These are phyloP conservation scores for Tetrahymena thermophila DNA, from an alignment of 73 alveolate genomes.

Conservation along the genomic window DNA sequence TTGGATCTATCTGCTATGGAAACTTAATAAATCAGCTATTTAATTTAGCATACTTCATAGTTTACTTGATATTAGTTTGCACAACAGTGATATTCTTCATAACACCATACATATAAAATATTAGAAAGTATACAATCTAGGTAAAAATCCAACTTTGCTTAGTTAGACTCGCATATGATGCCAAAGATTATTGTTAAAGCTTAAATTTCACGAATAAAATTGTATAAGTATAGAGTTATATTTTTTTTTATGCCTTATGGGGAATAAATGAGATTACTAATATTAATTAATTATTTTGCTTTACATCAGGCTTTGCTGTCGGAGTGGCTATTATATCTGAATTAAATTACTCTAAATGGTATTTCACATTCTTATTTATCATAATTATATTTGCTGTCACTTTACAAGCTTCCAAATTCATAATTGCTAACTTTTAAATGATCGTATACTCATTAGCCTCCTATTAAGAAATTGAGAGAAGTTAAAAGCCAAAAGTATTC, in stretches of 20 bases:
- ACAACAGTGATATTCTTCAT: background rate
- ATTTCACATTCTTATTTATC: background rate
- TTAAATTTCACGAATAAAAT: background rate
- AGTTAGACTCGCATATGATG: background rate
- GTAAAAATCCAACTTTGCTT: background rate
- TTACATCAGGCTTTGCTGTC: background rate
- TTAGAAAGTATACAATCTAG: background rate
- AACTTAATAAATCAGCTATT: background rate
- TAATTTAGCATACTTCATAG: background rate
- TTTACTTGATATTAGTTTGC: background rate
- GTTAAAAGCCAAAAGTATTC: background rate
- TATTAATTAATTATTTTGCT: background rate
- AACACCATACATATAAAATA: no score
- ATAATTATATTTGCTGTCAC: background rate
- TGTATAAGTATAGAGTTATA: background rate
- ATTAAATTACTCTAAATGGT: background rate
- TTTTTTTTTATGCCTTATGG: background rate
- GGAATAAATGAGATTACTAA: background rate
- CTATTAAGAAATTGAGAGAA: background rate
- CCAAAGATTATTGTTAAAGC: background rate
- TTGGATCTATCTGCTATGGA: background rate
- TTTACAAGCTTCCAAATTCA: background rate
- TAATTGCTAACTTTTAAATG: background rate
- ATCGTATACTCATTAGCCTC: background rate
- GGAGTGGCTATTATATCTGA: background rate